Evolutionary conservation across 768 basidiomycete genomes (phyloP).

Genomic region (Trametes cingulata): DNA sequence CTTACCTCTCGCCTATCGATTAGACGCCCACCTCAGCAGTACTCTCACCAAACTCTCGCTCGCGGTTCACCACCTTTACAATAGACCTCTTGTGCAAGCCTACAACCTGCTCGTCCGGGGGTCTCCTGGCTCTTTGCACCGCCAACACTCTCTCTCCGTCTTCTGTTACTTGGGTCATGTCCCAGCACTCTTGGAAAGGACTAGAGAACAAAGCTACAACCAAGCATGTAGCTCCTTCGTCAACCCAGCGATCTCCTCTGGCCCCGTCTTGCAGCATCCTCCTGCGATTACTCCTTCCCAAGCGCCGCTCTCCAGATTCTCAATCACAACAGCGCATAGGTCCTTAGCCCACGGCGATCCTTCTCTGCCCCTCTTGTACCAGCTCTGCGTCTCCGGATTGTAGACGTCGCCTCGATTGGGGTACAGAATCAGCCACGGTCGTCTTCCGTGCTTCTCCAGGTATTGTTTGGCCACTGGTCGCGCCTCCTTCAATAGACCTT

Average conservation of each 20-base stretch:
- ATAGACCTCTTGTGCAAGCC: no score
- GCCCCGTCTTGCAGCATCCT: slow-evolving; percentile 68
- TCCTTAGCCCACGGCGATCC: slow-evolving; percentile 39
- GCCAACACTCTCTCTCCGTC: no score
- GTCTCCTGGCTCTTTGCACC: no score
- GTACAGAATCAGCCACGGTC: slow-evolving; percentile 65
- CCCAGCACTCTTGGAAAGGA: no score
- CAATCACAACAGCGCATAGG: slow-evolving; percentile 30
- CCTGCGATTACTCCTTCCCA: slow-evolving; percentile 63
- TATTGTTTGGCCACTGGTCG: background rate
- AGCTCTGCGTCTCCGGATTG: slow-evolving; percentile 46
- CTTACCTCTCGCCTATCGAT: background rate
- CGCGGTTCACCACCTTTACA: no score
- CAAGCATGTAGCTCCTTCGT: background rate
- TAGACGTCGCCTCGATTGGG: slow-evolving; percentile 69
- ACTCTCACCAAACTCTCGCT: no score
- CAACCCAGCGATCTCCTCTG: slow-evolving; percentile 45
- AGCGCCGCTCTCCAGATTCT: slow-evolving; percentile 20
- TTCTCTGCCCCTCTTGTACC: slow-evolving; percentile 28
- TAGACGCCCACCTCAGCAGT: no score
- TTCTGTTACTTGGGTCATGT: no score
- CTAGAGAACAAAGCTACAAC: background rate
- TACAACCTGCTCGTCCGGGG: no score
- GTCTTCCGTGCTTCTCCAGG: slow-evolving; percentile 17
- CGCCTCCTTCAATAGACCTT: slow-evolving; percentile 1